These are phyloP conservation scores for Heliophila coronopifolia DNA, from an alignment of 441 rosid genomes.

Conservation along the genomic window DNA sequence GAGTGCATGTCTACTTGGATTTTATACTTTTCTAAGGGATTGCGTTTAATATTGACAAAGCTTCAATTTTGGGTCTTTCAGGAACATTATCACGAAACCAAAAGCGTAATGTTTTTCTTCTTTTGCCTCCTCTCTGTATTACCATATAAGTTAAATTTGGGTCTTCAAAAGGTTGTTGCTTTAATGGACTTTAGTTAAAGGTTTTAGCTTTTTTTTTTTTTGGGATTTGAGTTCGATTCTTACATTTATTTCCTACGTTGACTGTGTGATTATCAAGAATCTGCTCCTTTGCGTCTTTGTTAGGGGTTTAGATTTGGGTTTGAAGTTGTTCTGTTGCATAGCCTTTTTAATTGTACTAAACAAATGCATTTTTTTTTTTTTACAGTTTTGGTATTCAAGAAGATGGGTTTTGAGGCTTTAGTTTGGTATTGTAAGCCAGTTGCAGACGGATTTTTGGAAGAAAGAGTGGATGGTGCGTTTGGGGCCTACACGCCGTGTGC, in stretches of 20 bases:
- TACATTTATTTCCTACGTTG: not conserved
- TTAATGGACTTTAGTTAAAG: not conserved
- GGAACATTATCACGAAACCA: constrained; percentile 13
- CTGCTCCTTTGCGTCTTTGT: not conserved
- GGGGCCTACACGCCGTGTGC: constrained; percentile 79
- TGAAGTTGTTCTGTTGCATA: not conserved
- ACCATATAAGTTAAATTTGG: not conserved
- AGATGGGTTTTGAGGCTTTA: constrained; percentile 54
- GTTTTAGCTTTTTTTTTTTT: constrained; percentile 10
- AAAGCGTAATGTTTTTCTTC: constrained; percentile 13
- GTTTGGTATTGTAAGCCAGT: constrained; percentile 73
- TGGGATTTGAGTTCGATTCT: too few relatives aligned
- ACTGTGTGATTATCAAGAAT: not conserved
- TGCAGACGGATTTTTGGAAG: constrained; percentile 58
- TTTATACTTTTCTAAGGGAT: not conserved
- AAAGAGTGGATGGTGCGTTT: constrained; percentile 49
- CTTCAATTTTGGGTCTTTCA: constrained; percentile 6
- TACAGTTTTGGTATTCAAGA: constrained; percentile 3
- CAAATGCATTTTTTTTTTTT: constrained; percentile 13
- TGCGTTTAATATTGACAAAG: constrained; percentile 6
- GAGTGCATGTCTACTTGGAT: constrained; percentile 15
- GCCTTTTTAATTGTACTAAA: not conserved
- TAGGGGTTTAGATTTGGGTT: not conserved
- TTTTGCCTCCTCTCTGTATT: not conserved
- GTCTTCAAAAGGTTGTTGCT: not conserved